Percentiles rank a stretch among this genome's conserved stretches.
Conservation (phyloP, 2,329 filamentous ascomycete species). For the Gnomoniopsis smithogilvyi region DNA sequence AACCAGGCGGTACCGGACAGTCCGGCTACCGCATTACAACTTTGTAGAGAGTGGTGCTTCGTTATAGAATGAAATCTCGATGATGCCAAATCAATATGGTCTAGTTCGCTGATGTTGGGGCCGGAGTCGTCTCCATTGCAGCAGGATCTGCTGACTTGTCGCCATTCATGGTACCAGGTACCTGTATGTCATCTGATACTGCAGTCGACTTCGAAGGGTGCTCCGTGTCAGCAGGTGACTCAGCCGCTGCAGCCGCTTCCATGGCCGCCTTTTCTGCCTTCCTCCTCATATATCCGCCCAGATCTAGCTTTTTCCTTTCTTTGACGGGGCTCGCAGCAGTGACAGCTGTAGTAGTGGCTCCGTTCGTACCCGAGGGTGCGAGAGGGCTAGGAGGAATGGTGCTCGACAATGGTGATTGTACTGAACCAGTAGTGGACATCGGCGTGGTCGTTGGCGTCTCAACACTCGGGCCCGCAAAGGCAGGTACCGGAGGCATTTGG, state of each 20-base stretch:
- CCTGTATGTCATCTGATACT: background rate
- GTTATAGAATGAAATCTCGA: background rate
- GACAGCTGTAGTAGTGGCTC: conserved; percentile 35
- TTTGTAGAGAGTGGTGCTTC: conserved; percentile 3
- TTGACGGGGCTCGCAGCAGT: conserved; percentile 55
- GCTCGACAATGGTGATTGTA: conserved; percentile 49
- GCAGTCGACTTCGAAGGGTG: conserved; percentile 40
- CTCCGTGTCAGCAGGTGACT: conserved; percentile 20
- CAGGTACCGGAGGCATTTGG: conserved; percentile 54
- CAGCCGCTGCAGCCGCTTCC: conserved; percentile 38
- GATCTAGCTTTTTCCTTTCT: conserved; percentile 56
- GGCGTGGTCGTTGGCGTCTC: conserved; percentile 41
- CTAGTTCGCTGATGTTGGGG: background rate
- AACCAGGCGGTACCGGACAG: conserved; percentile 8
- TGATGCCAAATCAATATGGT: background rate
- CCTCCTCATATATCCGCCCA: conserved; percentile 61
- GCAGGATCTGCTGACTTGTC: conserved; percentile 3
- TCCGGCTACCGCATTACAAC: conserved; percentile 9
- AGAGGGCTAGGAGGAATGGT: conserved; percentile 41
- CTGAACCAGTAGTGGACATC: conserved; percentile 40
- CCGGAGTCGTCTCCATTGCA: background rate
- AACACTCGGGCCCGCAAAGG: conserved; percentile 40
- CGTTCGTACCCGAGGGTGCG: conserved; percentile 37
- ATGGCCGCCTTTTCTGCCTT: conserved; percentile 52
- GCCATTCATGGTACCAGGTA: conserved; percentile 31